Conservation (phyloP, 352 stramenopile species). For the Globisporangium apiculatum region DNA sequence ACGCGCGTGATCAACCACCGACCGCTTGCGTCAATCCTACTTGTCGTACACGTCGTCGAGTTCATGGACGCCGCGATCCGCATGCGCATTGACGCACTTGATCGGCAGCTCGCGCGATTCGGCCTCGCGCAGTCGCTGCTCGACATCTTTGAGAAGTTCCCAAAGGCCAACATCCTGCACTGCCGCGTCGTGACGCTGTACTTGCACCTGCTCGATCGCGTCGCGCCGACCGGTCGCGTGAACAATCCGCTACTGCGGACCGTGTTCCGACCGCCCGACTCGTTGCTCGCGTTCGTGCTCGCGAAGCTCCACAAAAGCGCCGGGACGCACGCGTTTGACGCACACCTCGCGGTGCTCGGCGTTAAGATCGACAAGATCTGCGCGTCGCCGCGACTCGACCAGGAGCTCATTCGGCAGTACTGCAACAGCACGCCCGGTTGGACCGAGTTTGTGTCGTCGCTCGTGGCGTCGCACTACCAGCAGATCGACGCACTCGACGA, state of each 20-base stretch:
- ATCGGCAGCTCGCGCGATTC: conserved; percentile 40
- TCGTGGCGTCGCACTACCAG: conserved; percentile 70
- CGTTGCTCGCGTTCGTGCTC: conserved; percentile 62
- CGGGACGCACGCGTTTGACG: conserved; percentile 50
- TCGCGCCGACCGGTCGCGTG: conserved; percentile 46
- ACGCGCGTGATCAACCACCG: conserved; percentile 57
- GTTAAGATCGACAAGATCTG: conserved; percentile 81
- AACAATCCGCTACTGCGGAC: conserved; percentile 73
- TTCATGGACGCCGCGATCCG: conserved; percentile 53
- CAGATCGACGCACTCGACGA: conserved; percentile 71
- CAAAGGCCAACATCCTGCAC: conserved; percentile 65
- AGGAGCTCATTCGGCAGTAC: conserved; percentile 74
- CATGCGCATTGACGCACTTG: conserved; percentile 55
- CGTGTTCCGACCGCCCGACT: conserved; percentile 62
- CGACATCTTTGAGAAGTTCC: conserved; percentile 66
- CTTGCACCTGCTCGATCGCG: conserved; percentile 57
- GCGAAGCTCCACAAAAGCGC: conserved; percentile 46
- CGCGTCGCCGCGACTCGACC: conserved; percentile 57
- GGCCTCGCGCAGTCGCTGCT: conserved; percentile 56
- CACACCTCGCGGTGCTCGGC: conserved; percentile 64
- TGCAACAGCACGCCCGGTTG: conserved; percentile 52
- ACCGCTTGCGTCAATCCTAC: conserved; percentile 48
- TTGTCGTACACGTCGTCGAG: conserved; percentile 61
- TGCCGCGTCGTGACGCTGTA: conserved; percentile 65
- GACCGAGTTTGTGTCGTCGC: conserved; percentile 54